Percentiles rank a stretch among this genome's conserved stretches.
phyloP scores from a whole-genome alignment of 805 yeast genomes.

The Myxozyma vanderwaltii region DNA sequence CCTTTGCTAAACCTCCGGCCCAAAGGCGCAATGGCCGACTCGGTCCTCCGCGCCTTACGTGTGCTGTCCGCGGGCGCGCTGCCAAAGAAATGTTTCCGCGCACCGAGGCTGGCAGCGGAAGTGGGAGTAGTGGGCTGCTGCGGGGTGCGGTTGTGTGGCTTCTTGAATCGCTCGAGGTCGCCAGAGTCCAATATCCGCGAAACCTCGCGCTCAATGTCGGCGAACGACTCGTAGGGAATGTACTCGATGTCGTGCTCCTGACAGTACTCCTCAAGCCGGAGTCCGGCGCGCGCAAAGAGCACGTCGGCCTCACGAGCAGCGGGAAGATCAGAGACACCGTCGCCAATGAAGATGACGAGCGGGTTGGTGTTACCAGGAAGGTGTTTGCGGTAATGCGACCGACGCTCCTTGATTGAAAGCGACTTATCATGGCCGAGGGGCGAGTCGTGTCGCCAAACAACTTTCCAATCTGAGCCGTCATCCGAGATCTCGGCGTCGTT shows the following conservation, averaged over 20 bases:
- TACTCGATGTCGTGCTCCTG: constrained; percentile 46
- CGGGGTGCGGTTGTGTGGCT: constrained; percentile 27
- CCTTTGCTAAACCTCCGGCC: constrained; percentile 21
- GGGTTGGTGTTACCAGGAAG: constrained; percentile 42
- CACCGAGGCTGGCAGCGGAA: neutral
- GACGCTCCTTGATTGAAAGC: constrained; percentile 45
- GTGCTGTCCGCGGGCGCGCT: constrained; percentile 10
- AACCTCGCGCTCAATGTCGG: constrained; percentile 45
- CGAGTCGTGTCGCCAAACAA: constrained; percentile 49
- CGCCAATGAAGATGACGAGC: constrained; percentile 55
- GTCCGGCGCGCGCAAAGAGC: constrained; percentile 49
- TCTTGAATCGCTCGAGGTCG: constrained; percentile 30
- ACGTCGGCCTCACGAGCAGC: constrained; percentile 51
- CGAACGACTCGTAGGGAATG: constrained; percentile 48
- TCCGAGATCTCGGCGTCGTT: constrained; percentile 45
- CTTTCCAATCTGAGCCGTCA: constrained; percentile 46
- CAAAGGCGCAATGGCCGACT: constrained; percentile 20
- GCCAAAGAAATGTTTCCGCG: constrained; percentile 21
- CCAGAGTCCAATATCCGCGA: constrained; percentile 30
- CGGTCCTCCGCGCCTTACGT: constrained; percentile 26
- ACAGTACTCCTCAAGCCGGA: constrained; percentile 48
- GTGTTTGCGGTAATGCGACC: constrained; percentile 32
- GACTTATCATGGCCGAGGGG: constrained; percentile 52
- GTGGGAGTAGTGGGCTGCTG: constrained; percentile 2
- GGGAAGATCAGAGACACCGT: constrained; percentile 56